Conservation (phyloP, 2,329 filamentous ascomycete species). For the Dactylonectria estremocensis region DNA sequence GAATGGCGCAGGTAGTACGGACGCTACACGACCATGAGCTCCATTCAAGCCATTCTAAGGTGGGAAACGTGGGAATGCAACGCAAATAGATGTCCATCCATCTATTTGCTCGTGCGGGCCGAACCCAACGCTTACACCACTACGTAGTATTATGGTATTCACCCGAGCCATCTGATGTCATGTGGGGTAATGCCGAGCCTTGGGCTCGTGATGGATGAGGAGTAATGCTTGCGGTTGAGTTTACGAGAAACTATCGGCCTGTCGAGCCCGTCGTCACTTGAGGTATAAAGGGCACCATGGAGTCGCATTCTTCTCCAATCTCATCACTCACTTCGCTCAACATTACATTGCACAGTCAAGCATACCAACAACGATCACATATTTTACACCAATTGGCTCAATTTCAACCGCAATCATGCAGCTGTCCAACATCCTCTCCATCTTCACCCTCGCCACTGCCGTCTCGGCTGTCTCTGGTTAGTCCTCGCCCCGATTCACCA, state of each 20-base stretch:
- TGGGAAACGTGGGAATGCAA: not conserved
- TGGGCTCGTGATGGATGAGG: conserved; percentile 36
- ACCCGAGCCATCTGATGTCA: not conserved
- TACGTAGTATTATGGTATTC: not conserved
- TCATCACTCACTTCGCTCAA: not conserved
- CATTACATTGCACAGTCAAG: not conserved
- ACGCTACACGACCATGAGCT: not conserved
- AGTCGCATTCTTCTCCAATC: not conserved
- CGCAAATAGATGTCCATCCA: not conserved
- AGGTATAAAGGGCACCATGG: conserved; percentile 37
- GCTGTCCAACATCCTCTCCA: conserved; percentile 57
- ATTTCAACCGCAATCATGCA: conserved; percentile 57
- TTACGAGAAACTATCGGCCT: conserved; percentile 17
- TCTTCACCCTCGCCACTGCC: conserved; percentile 57
- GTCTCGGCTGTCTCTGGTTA: conserved; percentile 56
- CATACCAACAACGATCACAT: not conserved
- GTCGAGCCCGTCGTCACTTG: not conserved
- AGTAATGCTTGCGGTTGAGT: conserved; percentile 25
- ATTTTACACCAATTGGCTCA: conserved; percentile 18
- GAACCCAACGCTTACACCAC: not conserved
- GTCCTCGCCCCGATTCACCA: conserved; percentile 1
- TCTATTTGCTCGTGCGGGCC: not conserved
- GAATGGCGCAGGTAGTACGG: not conserved
- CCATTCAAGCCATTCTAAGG: not conserved
- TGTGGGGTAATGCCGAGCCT: not conserved